A percentile compares a stretch with the other conserved stretches of the same genome.
Conservation (phyloP, 169 alveolate genomes). For the Eimeria sp. region DNA sequence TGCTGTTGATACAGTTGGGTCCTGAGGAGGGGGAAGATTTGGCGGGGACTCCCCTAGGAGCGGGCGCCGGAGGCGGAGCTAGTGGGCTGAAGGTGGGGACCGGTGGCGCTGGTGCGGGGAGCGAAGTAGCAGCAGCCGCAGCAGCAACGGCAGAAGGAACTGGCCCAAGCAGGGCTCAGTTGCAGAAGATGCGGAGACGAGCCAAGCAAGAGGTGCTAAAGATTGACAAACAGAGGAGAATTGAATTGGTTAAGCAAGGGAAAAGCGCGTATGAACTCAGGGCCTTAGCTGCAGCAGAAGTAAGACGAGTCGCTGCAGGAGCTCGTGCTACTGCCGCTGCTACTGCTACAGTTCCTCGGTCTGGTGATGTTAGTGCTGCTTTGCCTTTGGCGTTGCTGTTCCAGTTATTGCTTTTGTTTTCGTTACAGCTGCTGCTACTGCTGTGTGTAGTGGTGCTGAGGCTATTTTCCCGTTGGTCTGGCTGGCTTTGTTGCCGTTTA, state of each 20-base stretch:
- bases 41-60: background rate
- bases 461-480: background rate
- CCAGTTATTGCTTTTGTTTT: background rate
- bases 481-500: background rate
- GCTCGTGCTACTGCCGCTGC: constrained; percentile 2
- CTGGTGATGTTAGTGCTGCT: constrained; percentile 1
- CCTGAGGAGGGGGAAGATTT: constrained; percentile 31
- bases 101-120: background rate
- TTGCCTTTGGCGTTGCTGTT: background rate
- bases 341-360: background rate
- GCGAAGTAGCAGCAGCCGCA: constrained; percentile 45
- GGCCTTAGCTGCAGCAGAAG: constrained; percentile 82
- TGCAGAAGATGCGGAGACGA: constrained; percentile 25
- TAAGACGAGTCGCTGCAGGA: background rate
- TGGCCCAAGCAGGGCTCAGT: constrained; percentile 62
- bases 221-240: constrained; percentile 74
- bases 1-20: constrained; percentile 3
- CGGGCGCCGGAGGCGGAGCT: background rate
- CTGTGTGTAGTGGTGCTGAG: background rate
- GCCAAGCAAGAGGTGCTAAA: constrained; percentile 77
- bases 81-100: background rate
- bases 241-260: constrained; percentile 80
- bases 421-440: background rate
- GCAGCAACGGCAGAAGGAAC: constrained; percentile 41
- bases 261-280: constrained; percentile 77